Percentiles rank a stretch among this genome's conserved stretches.
Evolutionary conservation across 2,329 filamentous ascomycete species (phyloP).

Genomic region (Cercospora nicotianae): DNA sequence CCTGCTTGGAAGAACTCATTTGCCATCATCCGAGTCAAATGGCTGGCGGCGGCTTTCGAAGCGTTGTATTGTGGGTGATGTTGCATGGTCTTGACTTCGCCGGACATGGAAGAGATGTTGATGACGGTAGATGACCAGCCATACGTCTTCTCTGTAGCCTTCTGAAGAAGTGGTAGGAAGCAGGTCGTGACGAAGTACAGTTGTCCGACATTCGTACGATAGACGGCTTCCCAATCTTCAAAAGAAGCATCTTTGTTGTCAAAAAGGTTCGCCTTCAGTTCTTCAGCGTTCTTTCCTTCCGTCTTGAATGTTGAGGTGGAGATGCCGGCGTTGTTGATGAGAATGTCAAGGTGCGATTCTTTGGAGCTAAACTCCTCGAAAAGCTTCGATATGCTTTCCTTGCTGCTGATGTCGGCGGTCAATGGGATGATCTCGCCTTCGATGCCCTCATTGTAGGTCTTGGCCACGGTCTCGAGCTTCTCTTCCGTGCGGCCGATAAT

Average conservation of each 20-base stretch:
- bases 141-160: conserved; percentile 44
- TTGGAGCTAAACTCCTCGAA: conserved; percentile 46
- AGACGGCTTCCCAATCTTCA: conserved; percentile 49
- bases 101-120: conserved; percentile 50
- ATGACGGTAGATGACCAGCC: conserved; percentile 49
- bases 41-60: conserved; percentile 48
- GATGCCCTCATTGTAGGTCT: conserved; percentile 47
- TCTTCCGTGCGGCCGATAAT: conserved; percentile 51
- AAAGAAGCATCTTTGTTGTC: conserved; percentile 44
- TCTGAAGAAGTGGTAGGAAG: conserved; percentile 50
- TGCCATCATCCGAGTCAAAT: conserved; percentile 58
- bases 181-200: conserved; percentile 50
- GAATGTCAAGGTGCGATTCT: conserved; percentile 46
- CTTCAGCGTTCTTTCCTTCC: conserved; percentile 44
- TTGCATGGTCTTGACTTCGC: conserved; percentile 49
- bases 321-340: conserved; percentile 53
- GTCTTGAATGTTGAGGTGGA: conserved; percentile 42
- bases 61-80: conserved; percentile 53
- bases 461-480: conserved; percentile 50
- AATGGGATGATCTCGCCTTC: conserved; percentile 50
- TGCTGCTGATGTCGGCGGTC: conserved; percentile 46
- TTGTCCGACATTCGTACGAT: conserved; percentile 51
- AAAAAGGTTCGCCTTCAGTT: conserved; percentile 48
- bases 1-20: conserved; percentile 53
- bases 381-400: conserved; percentile 46